Evolutionary conservation across 2,329 filamentous ascomycete genomes (phyloP).

Genomic region (Chalara sp.): DNA sequence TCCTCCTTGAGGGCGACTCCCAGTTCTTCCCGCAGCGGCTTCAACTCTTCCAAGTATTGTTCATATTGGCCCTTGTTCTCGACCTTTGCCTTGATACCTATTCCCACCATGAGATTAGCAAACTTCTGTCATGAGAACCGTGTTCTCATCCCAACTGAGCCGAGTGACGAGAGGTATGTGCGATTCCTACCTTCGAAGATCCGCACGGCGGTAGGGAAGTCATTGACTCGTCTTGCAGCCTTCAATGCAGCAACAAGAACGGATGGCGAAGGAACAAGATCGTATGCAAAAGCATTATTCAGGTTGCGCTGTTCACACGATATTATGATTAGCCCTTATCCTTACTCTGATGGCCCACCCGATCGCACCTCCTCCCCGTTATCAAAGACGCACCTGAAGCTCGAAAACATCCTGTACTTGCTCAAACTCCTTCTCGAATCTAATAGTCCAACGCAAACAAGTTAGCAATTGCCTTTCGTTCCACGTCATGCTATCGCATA

Average conservation of each 20-base stretch:
- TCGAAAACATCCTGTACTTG: slow-evolving; percentile 97
- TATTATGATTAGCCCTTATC: slow-evolving; percentile 17
- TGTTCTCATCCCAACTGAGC: too few relatives aligned
- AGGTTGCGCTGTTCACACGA: slow-evolving; percentile 65
- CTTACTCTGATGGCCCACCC: neutral
- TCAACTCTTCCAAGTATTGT: slow-evolving; percentile 90
- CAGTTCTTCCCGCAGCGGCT: slow-evolving; percentile 87
- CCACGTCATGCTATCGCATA: neutral
- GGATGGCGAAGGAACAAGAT: slow-evolving; percentile 90
- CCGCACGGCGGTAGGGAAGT: slow-evolving; percentile 95
- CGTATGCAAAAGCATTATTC: slow-evolving; percentile 99
- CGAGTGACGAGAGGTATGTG: neutral
- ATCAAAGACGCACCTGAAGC: slow-evolving; percentile 70
- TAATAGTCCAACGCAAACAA: slow-evolving; percentile 35
- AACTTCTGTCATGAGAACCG: too few relatives aligned
- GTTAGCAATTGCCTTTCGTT: slow-evolving; percentile 33
- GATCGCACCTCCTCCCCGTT: neutral
- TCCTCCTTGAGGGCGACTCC: slow-evolving; percentile 88
- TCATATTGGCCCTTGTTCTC: slow-evolving; percentile 98
- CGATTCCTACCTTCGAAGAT: slow-evolving; percentile 84
- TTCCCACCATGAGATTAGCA: slow-evolving; percentile 1
- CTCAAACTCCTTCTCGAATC: slow-evolving; percentile 99
- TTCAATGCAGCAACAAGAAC: slow-evolving; percentile 88
- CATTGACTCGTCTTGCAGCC: slow-evolving; percentile 93
- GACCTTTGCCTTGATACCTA: slow-evolving; percentile 98